These are phyloP conservation scores for Globisporangium splendens DNA, from an alignment of 352 stramenopile genomes.

Conservation along the genomic window DNA sequence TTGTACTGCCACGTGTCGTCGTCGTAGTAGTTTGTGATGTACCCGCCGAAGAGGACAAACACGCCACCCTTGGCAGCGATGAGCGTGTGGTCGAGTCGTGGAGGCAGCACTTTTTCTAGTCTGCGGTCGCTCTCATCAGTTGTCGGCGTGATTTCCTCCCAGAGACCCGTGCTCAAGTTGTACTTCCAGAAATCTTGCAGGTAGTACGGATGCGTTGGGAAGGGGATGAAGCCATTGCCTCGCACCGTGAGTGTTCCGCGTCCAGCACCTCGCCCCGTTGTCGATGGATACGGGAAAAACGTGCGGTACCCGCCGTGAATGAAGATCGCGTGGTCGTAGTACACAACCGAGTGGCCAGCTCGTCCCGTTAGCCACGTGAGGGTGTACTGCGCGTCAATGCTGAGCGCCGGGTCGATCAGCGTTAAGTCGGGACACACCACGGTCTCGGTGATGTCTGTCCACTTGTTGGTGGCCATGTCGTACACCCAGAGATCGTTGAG, in stretches of 20 bases:
- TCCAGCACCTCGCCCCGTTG: conserved; percentile 74
- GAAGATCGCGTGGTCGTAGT: conserved; percentile 72
- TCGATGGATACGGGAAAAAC: conserved; percentile 94
- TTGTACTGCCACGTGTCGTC: conserved; percentile 97
- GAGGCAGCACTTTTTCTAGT: conserved; percentile 34
- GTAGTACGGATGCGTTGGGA: conserved; percentile 92
- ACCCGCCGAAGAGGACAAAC: conserved; percentile 93
- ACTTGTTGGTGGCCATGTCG: conserved; percentile 54
- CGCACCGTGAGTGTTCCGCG: conserved; percentile 48
- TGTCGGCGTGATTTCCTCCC: conserved; percentile 55
- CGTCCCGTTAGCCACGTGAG: conserved; percentile 86
- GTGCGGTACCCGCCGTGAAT: conserved; percentile 94
- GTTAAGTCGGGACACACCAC: conserved; percentile 61
- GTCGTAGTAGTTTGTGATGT: conserved; percentile 92
- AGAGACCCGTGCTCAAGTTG: conserved; percentile 83
- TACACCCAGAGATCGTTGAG: conserved; percentile 94
- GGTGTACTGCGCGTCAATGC: conserved; percentile 68
- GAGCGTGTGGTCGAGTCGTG: conserved; percentile 83
- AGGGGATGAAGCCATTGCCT: conserved; percentile 76
- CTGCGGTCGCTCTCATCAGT: conserved; percentile 14
- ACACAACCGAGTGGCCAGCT: conserved; percentile 80
- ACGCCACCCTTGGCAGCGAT: conserved; percentile 59
- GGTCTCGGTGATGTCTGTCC: conserved; percentile 68
- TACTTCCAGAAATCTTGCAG: conserved; percentile 94
- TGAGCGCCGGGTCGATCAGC: conserved; percentile 51